Conservation (phyloP, 805 yeast genomes). For the Danielia oregonensis region DNA sequence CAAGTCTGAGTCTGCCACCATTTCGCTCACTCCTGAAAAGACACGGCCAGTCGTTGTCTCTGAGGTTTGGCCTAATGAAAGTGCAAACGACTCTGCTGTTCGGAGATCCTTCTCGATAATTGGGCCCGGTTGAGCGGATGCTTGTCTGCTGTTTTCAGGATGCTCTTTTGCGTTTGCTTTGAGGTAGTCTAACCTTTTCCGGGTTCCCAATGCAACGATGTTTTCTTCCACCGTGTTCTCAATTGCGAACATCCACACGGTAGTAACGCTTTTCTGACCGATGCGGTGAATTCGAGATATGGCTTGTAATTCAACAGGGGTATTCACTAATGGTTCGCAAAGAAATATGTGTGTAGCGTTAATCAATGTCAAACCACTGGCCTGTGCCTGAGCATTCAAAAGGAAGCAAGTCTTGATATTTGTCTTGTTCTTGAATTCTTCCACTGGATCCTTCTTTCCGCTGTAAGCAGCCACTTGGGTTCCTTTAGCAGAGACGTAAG, state of each 20-base stretch:
- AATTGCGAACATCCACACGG: slow-evolving; percentile 89
- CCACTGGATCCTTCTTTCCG: slow-evolving; percentile 29
- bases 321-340: slow-evolving; percentile 89
- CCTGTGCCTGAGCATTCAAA: slow-evolving; percentile 79
- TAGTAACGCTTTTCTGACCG: slow-evolving; percentile 79
- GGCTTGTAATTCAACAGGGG: slow-evolving; percentile 87
- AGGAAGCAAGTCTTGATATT: slow-evolving; percentile 75
- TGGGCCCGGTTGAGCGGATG: slow-evolving; percentile 1
- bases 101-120: slow-evolving; percentile 11
- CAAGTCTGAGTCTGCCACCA: slow-evolving; percentile 12
- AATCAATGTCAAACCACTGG: slow-evolving; percentile 85
- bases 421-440: slow-evolving; percentile 55
- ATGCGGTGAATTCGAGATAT: slow-evolving; percentile 88
- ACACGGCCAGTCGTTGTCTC: background rate
- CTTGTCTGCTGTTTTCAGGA: slow-evolving; percentile 1
- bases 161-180: slow-evolving; percentile 13
- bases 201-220: slow-evolving; percentile 65
- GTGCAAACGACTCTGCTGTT: slow-evolving; percentile 17
- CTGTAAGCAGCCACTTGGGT: slow-evolving; percentile 13
- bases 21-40: slow-evolving; percentile 8
- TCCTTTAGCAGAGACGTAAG: slow-evolving; percentile 53
- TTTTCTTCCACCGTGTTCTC: slow-evolving; percentile 86
- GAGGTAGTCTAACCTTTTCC: slow-evolving; percentile 48
- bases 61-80: slow-evolving; percentile 7
- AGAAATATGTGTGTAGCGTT: slow-evolving; percentile 91